A percentile compares a stretch with the other conserved stretches of the same genome.
Evolutionary conservation across 179 eudicot genomes (phyloP).

Genomic region (Silene noctiflora): DNA sequence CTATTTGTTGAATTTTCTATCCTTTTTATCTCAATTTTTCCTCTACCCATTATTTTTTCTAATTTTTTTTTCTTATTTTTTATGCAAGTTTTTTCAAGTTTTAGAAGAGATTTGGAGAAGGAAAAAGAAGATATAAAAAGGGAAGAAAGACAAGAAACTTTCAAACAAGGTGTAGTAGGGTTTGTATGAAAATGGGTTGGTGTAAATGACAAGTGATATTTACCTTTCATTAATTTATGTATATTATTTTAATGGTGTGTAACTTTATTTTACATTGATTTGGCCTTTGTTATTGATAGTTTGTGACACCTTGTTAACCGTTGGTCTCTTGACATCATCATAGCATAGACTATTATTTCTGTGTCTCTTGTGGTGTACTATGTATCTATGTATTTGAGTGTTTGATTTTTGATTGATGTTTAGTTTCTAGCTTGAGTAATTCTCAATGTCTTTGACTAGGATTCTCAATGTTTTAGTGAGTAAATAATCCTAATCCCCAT

Average conservation of each 20-base stretch:
- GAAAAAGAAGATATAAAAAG: not conserved
- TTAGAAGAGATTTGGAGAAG: not conserved
- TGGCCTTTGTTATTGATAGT: constrained; percentile 25
- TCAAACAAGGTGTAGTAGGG: constrained; percentile 34
- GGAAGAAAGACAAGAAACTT: constrained; percentile 40
- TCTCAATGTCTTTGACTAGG: too few relatives aligned
- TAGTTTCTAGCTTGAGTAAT: too few relatives aligned
- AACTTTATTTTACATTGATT: constrained; percentile 5
- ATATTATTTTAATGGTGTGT: not conserved
- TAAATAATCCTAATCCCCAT: too few relatives aligned
- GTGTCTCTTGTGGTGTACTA: not conserved
- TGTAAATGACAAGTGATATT: constrained; percentile 21
- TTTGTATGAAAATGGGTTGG: constrained; percentile 37
- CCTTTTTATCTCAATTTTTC: constrained; percentile 73
- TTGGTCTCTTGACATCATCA: constrained; percentile 36
- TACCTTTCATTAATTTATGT: not conserved
- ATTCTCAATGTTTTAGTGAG: too few relatives aligned
- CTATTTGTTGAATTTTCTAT: constrained; percentile 69
- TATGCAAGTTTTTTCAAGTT: not conserved
- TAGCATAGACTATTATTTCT: constrained; percentile 8
- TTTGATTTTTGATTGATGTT: constrained; percentile 14
- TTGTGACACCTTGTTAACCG: constrained; percentile 50
- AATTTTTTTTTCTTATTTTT: not conserved
- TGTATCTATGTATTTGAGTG: constrained; percentile 1
- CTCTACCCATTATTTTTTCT: constrained; percentile 51